phyloP scores from a whole-genome alignment of 495 filamentous ascomycete species.

The Podospora pseudopauciseta region DNA sequence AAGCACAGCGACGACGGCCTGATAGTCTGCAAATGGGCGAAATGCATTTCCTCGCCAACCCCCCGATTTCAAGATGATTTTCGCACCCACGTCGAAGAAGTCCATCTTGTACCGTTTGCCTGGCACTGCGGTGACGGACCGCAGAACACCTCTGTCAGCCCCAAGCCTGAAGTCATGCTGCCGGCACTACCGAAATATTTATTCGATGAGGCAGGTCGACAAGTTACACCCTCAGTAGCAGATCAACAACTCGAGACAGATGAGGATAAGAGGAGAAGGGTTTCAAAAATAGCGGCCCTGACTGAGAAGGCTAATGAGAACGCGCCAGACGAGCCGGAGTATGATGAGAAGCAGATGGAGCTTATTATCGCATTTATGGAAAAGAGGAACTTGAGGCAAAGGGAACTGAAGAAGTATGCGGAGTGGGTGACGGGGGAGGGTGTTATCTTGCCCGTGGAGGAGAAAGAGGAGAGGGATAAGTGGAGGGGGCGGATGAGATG shows the following conservation, averaged over 20 bases:
- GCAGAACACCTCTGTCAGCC: constrained; percentile 28
- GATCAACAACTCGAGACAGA: constrained; percentile 39
- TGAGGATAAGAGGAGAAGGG: constrained; percentile 33
- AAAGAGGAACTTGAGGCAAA: constrained; percentile 20
- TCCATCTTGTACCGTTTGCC: constrained; percentile 56
- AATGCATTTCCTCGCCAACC: constrained; percentile 24
- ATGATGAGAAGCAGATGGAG: constrained; percentile 23
- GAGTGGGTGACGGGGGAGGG: constrained; percentile 3
- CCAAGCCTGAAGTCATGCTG: background rate
- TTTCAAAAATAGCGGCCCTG: constrained; percentile 30
- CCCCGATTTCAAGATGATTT: constrained; percentile 43
- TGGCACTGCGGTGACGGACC: constrained; percentile 67
- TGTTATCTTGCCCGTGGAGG: background rate
- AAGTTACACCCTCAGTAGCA: constrained; percentile 43
- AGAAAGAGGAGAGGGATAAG: background rate
- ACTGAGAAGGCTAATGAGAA: constrained; percentile 34
- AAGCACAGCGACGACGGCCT: background rate
- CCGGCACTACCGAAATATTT: constrained; percentile 37
- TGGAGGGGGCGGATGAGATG: background rate
- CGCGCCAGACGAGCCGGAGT: constrained; percentile 41
- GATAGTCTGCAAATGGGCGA: constrained; percentile 36
- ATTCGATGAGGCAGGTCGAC: constrained; percentile 38
- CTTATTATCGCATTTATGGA: constrained; percentile 10
- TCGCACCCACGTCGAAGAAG: constrained; percentile 55
- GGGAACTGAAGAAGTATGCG: constrained; percentile 25